These are phyloP conservation scores for Tarenaya hassleriana DNA, from an alignment of 345 rosid species.

Conservation along the genomic window DNA sequence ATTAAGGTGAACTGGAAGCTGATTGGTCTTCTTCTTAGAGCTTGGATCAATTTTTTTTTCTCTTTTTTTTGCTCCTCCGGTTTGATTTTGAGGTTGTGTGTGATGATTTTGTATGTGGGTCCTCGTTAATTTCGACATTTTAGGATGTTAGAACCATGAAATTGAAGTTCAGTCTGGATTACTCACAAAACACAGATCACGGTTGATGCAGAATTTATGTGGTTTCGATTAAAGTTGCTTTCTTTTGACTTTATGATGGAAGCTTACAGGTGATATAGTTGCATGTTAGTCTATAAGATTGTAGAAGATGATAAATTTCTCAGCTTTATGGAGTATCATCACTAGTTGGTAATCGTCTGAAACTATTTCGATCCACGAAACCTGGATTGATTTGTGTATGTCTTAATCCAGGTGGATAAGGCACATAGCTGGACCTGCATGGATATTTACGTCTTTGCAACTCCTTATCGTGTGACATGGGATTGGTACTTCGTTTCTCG, in stretches of 20 bases:
- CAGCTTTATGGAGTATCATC: constrained; percentile 4
- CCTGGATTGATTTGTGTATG: constrained; percentile 8
- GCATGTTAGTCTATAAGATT: background rate
- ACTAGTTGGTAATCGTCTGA: constrained; percentile 1
- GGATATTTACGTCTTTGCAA: constrained; percentile 93
- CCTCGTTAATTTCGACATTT: constrained; percentile 14
- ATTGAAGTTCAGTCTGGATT: background rate
- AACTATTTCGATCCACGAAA: constrained; percentile 10
- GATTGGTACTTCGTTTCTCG: constrained; percentile 80
- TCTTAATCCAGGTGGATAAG: constrained; percentile 48
- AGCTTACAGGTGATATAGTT: no score
- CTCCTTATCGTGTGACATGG: constrained; percentile 95
- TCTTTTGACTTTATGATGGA: background rate
- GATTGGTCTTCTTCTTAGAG: background rate
- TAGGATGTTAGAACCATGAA: constrained; percentile 10
- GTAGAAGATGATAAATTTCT: constrained; percentile 1
- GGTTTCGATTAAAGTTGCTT: background rate
- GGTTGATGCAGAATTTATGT: background rate
- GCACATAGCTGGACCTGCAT: constrained; percentile 98
- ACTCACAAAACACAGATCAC: background rate
- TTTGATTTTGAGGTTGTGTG: constrained; percentile 5
- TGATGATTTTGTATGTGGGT: constrained; percentile 4
- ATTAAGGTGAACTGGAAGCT: constrained; percentile 44
- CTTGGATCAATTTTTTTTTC: background rate
- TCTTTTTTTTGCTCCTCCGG: background rate